Base-by-base conservation (phyloP, 2,329 filamentous ascomycete species). In the Xylaria arbuscula region DNA sequence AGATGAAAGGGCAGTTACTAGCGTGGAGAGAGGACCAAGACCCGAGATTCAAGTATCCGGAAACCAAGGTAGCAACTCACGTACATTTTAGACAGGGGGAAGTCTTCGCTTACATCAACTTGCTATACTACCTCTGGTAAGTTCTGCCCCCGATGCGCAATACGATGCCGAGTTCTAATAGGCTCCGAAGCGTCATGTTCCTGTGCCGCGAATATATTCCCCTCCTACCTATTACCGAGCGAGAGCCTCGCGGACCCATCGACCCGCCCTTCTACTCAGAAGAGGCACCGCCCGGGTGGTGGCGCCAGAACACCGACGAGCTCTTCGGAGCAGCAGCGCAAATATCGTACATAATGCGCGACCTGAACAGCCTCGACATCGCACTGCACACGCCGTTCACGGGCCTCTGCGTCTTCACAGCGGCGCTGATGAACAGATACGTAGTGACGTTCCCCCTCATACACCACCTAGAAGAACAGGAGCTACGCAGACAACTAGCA, bases 41-140 rank as follows among this genome's bases (percentile, higher is more conserved):
- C n/a, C 48, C 67, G 24, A 65, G 64, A 56, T 24, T 70, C 24
- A 62, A 42, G 50, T 71, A 71, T 45, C 69, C 69, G 10, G 67
- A 68, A 42, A 70, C 55, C 13, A 71, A 66, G 54, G 67, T 70
- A 1, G 61, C 70, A 4, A 64, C 55, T 19, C 70, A 71, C 10
- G 67, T 65, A 22, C 67, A 70, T 34, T 71, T 71, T 17, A 51
- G 67, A 38, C 67, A 70, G 59, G 70, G 67, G 3, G 67, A 71
- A 19, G 67, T 67, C 3, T 71, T 71, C 45, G 67, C 67, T n/a
- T 70, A 71, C 56, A 71, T 70, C 19, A 71, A 70, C 32, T 55
- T 70, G 45, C 59, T 70, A 2, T 68, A 70, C 32, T 70, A 71
- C n/a, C 67, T 71, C 17, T 66, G 64, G 70, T 68, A 19, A 67